Evolutionary conservation across 2,329 filamentous ascomycete genomes (phyloP).

Genomic region (Talaromyces sp.): DNA sequence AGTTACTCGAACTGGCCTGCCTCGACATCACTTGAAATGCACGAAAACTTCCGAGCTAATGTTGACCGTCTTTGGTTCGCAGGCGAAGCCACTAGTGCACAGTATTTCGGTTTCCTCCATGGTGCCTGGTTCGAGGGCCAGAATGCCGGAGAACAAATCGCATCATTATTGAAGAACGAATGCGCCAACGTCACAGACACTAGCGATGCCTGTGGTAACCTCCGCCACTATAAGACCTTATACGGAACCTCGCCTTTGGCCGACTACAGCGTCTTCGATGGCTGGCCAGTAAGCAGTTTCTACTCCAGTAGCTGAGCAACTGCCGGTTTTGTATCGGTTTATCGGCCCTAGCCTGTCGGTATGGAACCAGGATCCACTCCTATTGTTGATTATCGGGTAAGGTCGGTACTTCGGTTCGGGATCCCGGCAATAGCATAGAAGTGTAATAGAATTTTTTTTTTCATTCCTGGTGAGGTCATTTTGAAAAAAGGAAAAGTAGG

Average conservation of each 20-base stretch:
- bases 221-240: slow-evolving; percentile 14
- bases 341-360: neutral
- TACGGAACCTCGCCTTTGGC: slow-evolving; percentile 20
- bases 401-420: neutral
- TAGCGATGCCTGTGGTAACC: slow-evolving; percentile 15
- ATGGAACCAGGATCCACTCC: too few relatives aligned
- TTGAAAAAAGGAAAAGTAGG: neutral
- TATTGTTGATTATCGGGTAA: neutral
- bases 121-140: slow-evolving; percentile 62
- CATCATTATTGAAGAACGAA: slow-evolving; percentile 8
- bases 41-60: slow-evolving; percentile 70
- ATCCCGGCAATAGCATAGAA: neutral
- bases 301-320: slow-evolving; percentile 17
- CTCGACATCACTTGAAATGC: slow-evolving; percentile 64
- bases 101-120: slow-evolving; percentile 68
- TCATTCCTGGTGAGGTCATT: too few relatives aligned
- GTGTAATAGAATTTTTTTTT: neutral
- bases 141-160: slow-evolving; percentile 46
- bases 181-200: slow-evolving; percentile 12
- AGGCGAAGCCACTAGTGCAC: slow-evolving; percentile 63
- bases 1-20: slow-evolving; percentile 71
- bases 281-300: slow-evolving; percentile 22
- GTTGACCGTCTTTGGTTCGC: slow-evolving; percentile 65
- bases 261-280: slow-evolving; percentile 25
- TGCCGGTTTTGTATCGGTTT: too few relatives aligned